Base-by-base conservation (phyloP, 1,139 yeast genomes). In the Pneumocystis canis region DNA sequence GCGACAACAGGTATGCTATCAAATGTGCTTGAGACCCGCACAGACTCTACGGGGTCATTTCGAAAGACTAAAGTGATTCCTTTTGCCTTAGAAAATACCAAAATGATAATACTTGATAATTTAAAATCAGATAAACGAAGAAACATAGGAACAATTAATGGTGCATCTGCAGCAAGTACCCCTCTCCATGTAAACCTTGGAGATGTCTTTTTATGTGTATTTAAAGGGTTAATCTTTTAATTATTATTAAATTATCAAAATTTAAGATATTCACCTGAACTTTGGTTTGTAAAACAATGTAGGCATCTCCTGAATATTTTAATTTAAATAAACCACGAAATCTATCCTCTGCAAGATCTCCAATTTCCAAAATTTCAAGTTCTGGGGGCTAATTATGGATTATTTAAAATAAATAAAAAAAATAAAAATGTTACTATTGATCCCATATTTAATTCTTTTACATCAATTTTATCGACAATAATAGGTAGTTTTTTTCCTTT, bases 271-370 rank as follows among this genome's bases (percentile, higher is more conserved):
- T 30, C 35, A 65, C 67, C 57, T 69, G 71, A 16, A 89, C 89
- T 65, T 85, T 84, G 0, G 96, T 89, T 63, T 85, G 87, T 63
- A 88, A 77, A 0, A 94, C 86, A 63, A 88, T 81, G 63, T 84
- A 83, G 35, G 90, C 89, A 71, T 87, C 89, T 2, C 96, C 96
- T 62, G 79, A 77, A 71, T 89, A 88, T 68, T 82, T 84, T 67
- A 88, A 81, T 71, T 88, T 87, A 77, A 88, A 89, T 39, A 88
- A 88, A 1, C 96, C 96, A 64, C 95, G 77, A 70, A 88, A 89
- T 66, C 89, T 75, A 73, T 88, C 95, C 40, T 78, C 80, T 14
- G 85, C 95, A 60, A 89, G 75, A 71, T 88, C 96, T 1, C 96
- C 96, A 67, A 88, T 85, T 71, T 88, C 96, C 65, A 88, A 76